Evolutionary conservation across 148 eudicot genomes (phyloP), one percentile per base, ranked within the genome.

Genomic region (Dianthus caryophyllus): DNA sequence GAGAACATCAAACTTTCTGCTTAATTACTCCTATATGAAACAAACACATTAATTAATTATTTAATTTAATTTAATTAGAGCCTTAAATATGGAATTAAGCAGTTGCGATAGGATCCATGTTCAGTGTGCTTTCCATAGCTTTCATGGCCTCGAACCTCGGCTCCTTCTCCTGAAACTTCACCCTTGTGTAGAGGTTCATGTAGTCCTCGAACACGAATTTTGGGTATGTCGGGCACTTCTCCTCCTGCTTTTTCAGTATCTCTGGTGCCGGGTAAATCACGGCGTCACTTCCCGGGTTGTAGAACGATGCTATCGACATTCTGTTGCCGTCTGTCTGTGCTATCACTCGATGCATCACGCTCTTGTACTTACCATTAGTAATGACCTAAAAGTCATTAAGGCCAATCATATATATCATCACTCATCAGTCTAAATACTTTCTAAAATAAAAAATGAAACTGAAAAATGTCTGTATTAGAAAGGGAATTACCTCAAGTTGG

Each of bases 251-350:
- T 58, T 75, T 80, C 17, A 89, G 57, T 65, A 88, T 60, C 53
- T 73, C 80, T 9, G 96, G 93, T 8, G 93, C 89, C 16, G 96
- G 97, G 65, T 82, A 92, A 70, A 92, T 92, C 66, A 92, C 69
- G 0, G 97, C 97, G 71, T 92, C 97, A 21, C 89, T 71, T n/a
- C 89, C 96, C 1, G 97, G 97, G 77, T 92, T 92, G 85, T 92
- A 92, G 86, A 92, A 92, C 13, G 97, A 92, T 27, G 97, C 97
- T 38, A 92, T 55, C 5, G 97, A 92, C 97, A 92, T 92, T 49
- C 97, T 75, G 67, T 72, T 85, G 6, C 91, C 96, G 29, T 85
- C 84, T 21, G 89, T 71, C 52, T 89, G 97, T 10, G 96, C 91
- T 31, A 92, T 66, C 77, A 92, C 96, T 16, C 97, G 67, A 77